Evolutionary conservation across 345 rosid genomes (phyloP).

Genomic region (Pistacia vera): DNA sequence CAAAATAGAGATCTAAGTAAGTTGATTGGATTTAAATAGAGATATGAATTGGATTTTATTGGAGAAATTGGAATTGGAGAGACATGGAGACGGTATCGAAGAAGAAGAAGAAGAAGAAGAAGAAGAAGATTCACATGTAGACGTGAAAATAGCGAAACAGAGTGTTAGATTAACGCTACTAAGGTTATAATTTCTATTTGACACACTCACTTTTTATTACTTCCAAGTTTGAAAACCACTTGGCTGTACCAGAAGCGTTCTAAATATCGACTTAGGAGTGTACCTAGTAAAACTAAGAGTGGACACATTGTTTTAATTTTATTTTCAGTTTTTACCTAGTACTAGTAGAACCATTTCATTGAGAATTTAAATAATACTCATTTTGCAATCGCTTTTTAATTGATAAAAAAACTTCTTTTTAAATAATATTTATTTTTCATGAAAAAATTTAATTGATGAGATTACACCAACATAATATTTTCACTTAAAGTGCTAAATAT

Average conservation of each 20-base stretch:
- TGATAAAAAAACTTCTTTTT: too few species aligned
- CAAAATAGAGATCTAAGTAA: conserved; percentile 12
- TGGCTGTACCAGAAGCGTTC: not conserved
- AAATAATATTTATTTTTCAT: too few species aligned
- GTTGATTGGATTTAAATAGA: not conserved
- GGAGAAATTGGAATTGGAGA: not conserved
- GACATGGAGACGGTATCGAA: conserved; percentile 1
- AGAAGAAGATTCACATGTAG: conserved; percentile 6
- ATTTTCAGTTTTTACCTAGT: too few species aligned
- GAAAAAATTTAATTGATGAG: too few species aligned
- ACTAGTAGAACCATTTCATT: too few species aligned
- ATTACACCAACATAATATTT: too few species aligned
- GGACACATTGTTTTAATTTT: not conserved
- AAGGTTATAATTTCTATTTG: not conserved
- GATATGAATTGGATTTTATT: conserved; percentile 10
- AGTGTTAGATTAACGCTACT: conserved; percentile 10
- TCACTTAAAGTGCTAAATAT: too few species aligned
- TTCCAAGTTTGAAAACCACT: not conserved
- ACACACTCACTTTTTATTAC: conserved; percentile 1
- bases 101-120: not conserved
- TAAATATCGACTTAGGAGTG: not conserved
- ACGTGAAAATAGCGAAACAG: not conserved
- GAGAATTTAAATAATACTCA: too few species aligned
- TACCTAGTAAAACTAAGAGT: not conserved
- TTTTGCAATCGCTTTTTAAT: too few species aligned